Evolutionary conservation across 2,329 filamentous ascomycete species (phyloP), one percentile per base, ranked within the genome.

Genomic region (Graphilbum fragrans): DNA sequence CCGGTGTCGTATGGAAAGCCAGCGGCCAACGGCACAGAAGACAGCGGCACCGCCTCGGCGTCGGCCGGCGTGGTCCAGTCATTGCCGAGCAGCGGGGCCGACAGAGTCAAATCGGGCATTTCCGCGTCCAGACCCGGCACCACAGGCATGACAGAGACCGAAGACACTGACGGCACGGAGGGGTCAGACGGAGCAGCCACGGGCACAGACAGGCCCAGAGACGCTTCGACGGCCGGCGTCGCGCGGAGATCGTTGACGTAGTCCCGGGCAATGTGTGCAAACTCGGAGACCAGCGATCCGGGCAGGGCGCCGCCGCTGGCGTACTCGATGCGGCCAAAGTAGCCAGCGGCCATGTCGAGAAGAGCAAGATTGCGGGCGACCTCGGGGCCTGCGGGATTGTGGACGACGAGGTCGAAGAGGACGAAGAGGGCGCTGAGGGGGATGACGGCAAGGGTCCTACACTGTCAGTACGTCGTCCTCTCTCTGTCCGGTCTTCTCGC

Each of bases 271-370:
- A 67, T 63, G 43, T 64, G 54, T 0, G 59, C 54, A 42, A 66
- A 64, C 33, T 64, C 58, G 3, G 58, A 52, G 4, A 65, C 49
- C 5, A 63, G 47, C 2, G 59, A 62, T 1, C 54, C 54, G 0
- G 59, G 62, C 0, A 67, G 46, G 1, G 42, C 37, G 29, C 41
- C 35, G 18, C 51, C 53, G 16, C 60, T 62, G 10, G 56, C 56
- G 39, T 57, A 61, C 45, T 66, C 65, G 8, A 67, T 49, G 8
- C 59, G 52, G 37, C 58, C 62, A 35, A 67, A 67, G 45, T 67
- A 61, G 2, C 61, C 63, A 8, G 57, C 60, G 5, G 52, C 61
- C 43, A 65, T 56, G 36, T 65, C 63, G 10, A 67, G 52, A 1
- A 64, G 51, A 3, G 58, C 53, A 1, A 67, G 52, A 39, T 66